These are phyloP conservation scores for Colletotrichum camelliae DNA, from an alignment of 2,329 filamentous ascomycete species.

Conservation along the genomic window DNA sequence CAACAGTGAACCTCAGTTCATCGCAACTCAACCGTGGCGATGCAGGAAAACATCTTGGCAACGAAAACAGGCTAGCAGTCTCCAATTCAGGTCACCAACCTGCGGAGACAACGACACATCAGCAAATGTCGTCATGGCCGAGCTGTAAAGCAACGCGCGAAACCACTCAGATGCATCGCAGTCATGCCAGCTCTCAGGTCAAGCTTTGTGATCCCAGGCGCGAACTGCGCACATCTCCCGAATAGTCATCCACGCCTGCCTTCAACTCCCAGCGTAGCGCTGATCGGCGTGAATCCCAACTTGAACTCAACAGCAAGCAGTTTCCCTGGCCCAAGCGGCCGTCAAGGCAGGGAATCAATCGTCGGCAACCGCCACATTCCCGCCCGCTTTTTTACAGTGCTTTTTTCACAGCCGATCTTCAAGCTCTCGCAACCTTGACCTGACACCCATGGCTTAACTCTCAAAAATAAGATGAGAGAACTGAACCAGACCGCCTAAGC, in stretches of 20 bases:
- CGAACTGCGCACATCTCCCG: not conserved
- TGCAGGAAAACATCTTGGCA: not conserved
- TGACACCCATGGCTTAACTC: not conserved
- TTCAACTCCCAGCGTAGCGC: not conserved
- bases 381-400: not conserved
- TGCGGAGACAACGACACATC: not conserved
- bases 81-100: not conserved
- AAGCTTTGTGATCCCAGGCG: constrained; percentile 3
- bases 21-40: not conserved
- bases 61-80: not conserved
- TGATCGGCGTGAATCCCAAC: not conserved
- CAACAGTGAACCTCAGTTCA: not conserved
- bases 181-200: not conserved
- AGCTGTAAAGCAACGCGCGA: not conserved
- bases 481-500: not conserved
- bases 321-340: not conserved
- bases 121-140: not conserved
- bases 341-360: not conserved
- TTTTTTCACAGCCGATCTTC: not conserved
- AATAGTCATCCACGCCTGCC: not conserved
- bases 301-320: not conserved
- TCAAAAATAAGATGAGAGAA: not conserved
- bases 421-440: not conserved
- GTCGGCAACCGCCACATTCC: not conserved
- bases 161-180: not conserved